Base-by-base conservation (phyloP, 257 asterid species). In the Vinca minor region DNA sequence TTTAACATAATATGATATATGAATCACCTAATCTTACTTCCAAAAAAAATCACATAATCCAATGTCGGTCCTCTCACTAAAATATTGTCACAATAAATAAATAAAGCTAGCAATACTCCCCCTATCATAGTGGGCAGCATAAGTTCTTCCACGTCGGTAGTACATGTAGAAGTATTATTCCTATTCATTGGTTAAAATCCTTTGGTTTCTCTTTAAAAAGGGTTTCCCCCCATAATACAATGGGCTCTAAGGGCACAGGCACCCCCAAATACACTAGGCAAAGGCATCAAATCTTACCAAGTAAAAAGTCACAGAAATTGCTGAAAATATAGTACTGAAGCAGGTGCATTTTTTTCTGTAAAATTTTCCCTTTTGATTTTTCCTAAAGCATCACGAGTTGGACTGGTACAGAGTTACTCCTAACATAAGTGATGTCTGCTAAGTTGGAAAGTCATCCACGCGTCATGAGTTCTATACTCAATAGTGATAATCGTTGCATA, bases 371-470 rank as follows among this genome's bases (percentile, higher is more conserved):
- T 50, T 17, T 29, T 32, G 20, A 68, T 21, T 54, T 62, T n/a
- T 36, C 64, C 41, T 26, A 25, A 58, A 64, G 57, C 65, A 58
- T 48, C 47, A n/a, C n/a, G n/a, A 21, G 41, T 53, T 59, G 68
- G 61, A n/a, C n/a, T n/a, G n/a, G n/a, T n/a, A n/a, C n/a, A n/a
- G n/a, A n/a, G n/a, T n/a, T n/a, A n/a, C n/a, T n/a, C n/a, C n/a
- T n/a, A n/a, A n/a, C n/a, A n/a, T n/a, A n/a, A n/a, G n/a, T n/a
- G n/a, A n/a, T n/a, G n/a, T n/a, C n/a, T n/a, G n/a, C n/a, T n/a
- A n/a, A n/a, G n/a, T n/a, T n/a, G n/a, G n/a, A n/a, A n/a, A n/a
- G n/a, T n/a, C n/a, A n/a, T n/a, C n/a, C n/a, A n/a, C n/a, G n/a
- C n/a, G n/a, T n/a, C n/a, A n/a, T n/a, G n/a, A n/a, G n/a, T n/a